Evolutionary conservation across 768 basidiomycete species (phyloP), one percentile per base, ranked within the genome.

Genomic region (Austroboletus festivus): DNA sequence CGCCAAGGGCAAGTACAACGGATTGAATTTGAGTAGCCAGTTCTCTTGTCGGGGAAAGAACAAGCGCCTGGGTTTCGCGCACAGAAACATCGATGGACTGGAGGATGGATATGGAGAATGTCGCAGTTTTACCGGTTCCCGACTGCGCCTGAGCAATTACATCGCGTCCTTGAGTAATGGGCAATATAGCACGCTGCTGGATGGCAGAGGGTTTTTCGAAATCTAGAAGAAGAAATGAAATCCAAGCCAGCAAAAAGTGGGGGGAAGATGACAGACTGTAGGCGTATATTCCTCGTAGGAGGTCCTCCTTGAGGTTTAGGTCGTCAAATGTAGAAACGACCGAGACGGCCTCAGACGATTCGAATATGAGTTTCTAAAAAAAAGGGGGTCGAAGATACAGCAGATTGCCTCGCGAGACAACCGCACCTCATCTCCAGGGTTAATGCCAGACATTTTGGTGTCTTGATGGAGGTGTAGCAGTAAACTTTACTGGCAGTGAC

Each of bases 61-160:
- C 87, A 43, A 99, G 85, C 0, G 93, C 95, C 70, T 98, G 95
- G 3, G 93, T 93, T 72, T 96, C 93, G 52, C 93, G 85, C 42
- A 97, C 81, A 33, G 89, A 86, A 37, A 90, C 83, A 69, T 99
- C 95, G 81, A 99, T 96, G 55, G 91, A 92, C 68, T 99, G 95
- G 45, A 99, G 84, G 68, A 96, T 92, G 57, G 94, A 89, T 67
- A 99, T 96, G 58, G 93, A 94, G 74, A 97, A 97, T 18, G 95
- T 96, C 6, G 95, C 95, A 10, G 95, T 99, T 90, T 98, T 99
- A 80, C 95, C 95, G 31, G 95, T 97, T 67, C 95, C 95, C 28
- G 94, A 96, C 74, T 98, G 95, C 37, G 95, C 95, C 75, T 97
- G 95, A 30, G 95, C 95, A 68, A 99, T 97, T 52, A 97, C 95